Percentiles rank a stretch among this genome's conserved stretches.
phyloP scores from a whole-genome alignment of 148 eudicot genomes.

The Limonium bicolor region DNA sequence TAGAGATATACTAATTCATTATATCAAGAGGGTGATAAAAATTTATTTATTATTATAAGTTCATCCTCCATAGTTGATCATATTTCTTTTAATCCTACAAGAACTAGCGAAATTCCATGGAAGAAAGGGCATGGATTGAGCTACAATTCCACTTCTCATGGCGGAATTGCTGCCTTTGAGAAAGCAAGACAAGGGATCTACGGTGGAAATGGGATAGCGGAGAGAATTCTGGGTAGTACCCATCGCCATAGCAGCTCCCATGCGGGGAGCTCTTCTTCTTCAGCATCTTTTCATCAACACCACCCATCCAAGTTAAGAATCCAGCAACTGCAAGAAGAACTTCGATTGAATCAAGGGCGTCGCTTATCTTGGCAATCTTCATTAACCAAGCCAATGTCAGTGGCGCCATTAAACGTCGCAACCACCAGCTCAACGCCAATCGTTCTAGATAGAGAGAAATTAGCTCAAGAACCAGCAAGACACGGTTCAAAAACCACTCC shows the following conservation, averaged over 20 bases:
- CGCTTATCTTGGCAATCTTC: conserved; percentile 2
- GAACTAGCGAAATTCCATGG: neutral
- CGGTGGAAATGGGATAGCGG: neutral
- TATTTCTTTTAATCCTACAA: neutral
- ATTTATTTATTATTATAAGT: neutral
- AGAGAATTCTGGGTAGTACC: too few species aligned
- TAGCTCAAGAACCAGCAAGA: too few species aligned
- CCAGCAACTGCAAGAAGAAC: neutral
- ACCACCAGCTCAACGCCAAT: neutral
- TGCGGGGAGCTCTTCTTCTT: neutral
- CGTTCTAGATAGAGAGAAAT: too few species aligned
- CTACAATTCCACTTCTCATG: conserved; percentile 1
- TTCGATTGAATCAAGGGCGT: neutral
- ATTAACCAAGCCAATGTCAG: neutral
- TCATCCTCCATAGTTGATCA: neutral
- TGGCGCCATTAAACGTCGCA: neutral
- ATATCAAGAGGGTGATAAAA: too few species aligned
- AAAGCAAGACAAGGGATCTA: conserved; percentile 5
- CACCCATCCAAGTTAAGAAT: neutral
- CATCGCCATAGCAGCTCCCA: neutral
- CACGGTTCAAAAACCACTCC: neutral
- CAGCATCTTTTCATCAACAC: neutral
- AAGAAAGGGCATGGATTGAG: neutral
- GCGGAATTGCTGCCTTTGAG: neutral
- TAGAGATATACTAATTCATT: neutral